Percentiles rank a stretch among this genome's conserved stretches.
phyloP scores from a whole-genome alignment of 345 rosid species.

The Luvunga scandens region DNA sequence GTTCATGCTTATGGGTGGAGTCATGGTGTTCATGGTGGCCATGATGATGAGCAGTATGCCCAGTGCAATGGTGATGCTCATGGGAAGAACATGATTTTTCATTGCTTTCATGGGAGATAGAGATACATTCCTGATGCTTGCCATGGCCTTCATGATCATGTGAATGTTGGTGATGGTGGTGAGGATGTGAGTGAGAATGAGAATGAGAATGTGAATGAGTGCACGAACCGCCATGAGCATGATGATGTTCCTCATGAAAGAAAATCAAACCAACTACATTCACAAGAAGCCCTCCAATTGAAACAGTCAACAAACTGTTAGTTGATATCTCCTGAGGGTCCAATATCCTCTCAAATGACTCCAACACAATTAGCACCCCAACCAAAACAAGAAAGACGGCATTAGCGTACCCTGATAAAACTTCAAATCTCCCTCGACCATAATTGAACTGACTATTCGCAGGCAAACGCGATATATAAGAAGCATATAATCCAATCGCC shows the following conservation, averaged over 20 bases:
- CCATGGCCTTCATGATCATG: constrained; percentile 33
- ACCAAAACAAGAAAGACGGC: constrained; percentile 90
- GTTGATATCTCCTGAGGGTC: constrained; percentile 97
- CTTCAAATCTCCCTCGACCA: constrained; percentile 96
- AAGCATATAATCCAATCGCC: constrained; percentile 90
- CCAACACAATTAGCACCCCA: constrained; percentile 86
- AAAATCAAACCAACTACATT: constrained; percentile 84
- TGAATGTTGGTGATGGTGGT: constrained; percentile 34
- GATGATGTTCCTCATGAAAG: constrained; percentile 99
- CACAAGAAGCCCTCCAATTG: constrained; percentile 88
- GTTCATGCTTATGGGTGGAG: constrained; percentile 14
- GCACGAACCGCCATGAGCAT: constrained; percentile 95
- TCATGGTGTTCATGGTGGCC: constrained; percentile 14
- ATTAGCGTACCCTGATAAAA: constrained; percentile 88
- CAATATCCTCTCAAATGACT: constrained; percentile 91
- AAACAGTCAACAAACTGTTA: constrained; percentile 72
- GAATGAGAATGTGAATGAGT: constrained; percentile 61
- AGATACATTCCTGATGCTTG: constrained; percentile 35
- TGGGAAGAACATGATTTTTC: constrained; percentile 33
- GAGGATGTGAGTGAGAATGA: constrained; percentile 41
- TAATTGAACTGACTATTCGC: constrained; percentile 87
- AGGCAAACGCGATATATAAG: constrained; percentile 87
- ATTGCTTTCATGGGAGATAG: constrained; percentile 34
- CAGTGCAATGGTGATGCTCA: constrained; percentile 22
- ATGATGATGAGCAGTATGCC: constrained; percentile 13